Percentiles rank a stretch among this genome's conserved stretches.
These are phyloP conservation scores for Allomyces arbusculus DNA, from an alignment of 192 early-diverging fungal genomes.

Conservation along the genomic window DNA sequence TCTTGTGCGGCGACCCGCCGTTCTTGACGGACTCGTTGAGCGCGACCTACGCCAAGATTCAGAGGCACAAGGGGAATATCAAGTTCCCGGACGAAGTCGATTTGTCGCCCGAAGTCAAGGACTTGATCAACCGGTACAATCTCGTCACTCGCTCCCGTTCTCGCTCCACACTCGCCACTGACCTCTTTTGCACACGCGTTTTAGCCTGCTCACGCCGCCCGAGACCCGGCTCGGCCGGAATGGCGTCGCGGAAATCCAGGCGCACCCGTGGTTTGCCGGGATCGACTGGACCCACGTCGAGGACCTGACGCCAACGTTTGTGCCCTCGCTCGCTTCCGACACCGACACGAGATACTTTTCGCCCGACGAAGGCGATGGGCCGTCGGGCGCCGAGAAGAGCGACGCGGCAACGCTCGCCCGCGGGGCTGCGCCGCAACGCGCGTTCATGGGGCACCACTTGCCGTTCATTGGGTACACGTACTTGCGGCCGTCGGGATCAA, in stretches of 20 bases:
- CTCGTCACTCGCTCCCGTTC: slow-evolving; percentile 1
- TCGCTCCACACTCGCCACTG: background rate
- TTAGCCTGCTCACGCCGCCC: slow-evolving; percentile 58
- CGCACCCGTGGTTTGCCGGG: slow-evolving; percentile 85
- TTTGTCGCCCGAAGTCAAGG: slow-evolving; percentile 73
- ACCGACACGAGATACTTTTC: slow-evolving; percentile 98
- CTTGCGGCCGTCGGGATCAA: slow-evolving; percentile 1
- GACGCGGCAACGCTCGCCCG: slow-evolving; percentile 32
- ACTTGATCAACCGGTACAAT: slow-evolving; percentile 64
- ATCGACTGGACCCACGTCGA: slow-evolving; percentile 83
- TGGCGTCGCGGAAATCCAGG: slow-evolving; percentile 61
- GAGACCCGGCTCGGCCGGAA: slow-evolving; percentile 70
- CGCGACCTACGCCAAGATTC: slow-evolving; percentile 96
- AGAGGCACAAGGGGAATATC: slow-evolving; percentile 82
- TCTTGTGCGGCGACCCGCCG: slow-evolving; percentile 91
- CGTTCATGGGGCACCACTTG: slow-evolving; percentile 55
- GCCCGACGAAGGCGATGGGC: slow-evolving; percentile 41
- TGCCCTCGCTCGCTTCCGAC: slow-evolving; percentile 76
- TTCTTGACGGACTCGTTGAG: slow-evolving; percentile 90
- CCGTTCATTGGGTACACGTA: slow-evolving; percentile 79
- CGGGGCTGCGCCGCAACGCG: slow-evolving; percentile 9
- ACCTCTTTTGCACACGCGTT: background rate
- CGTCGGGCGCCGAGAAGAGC: slow-evolving; percentile 21
- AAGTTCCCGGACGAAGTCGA: slow-evolving; percentile 85
- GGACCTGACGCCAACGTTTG: slow-evolving; percentile 63